These are phyloP conservation scores for Trichodelitschia bisporula DNA, from an alignment of 495 filamentous ascomycete species.

Conservation along the genomic window DNA sequence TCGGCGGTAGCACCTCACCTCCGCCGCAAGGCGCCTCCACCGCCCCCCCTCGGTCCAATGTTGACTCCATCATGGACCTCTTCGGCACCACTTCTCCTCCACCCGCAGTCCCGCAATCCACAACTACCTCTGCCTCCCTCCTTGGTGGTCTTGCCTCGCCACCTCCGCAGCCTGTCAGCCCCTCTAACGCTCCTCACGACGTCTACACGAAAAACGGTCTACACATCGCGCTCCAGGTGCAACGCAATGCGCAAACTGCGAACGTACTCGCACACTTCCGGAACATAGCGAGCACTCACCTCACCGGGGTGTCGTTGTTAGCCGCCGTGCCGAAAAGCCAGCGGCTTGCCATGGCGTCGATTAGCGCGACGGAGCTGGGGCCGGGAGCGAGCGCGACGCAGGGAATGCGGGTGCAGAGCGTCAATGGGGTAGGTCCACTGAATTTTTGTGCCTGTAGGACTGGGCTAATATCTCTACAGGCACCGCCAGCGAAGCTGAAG, in stretches of 20 bases:
- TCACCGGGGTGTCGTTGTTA: constrained; percentile 57
- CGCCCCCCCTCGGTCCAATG: constrained; percentile 26
- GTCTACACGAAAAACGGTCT: constrained; percentile 77
- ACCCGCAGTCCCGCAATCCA: constrained; percentile 13
- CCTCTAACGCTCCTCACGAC: constrained; percentile 22
- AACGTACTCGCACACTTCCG: constrained; percentile 66
- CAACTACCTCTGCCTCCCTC: constrained; percentile 1
- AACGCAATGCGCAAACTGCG: constrained; percentile 47
- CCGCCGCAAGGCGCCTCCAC: constrained; percentile 25
- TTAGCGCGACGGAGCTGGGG: constrained; percentile 52
- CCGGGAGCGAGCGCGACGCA: constrained; percentile 67
- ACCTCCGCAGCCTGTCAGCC: constrained; percentile 20
- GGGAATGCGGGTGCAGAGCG: constrained; percentile 56
- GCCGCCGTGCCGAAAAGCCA: constrained; percentile 92
- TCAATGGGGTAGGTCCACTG: constrained; percentile 54
- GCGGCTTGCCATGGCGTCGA: constrained; percentile 68
- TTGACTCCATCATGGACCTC: constrained; percentile 70
- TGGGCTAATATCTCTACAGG: constrained; percentile 13
- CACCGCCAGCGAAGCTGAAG: constrained; percentile 44
- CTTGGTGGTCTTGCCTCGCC: constrained; percentile 18
- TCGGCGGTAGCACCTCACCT: constrained; percentile 27
- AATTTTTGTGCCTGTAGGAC: constrained; percentile 1
- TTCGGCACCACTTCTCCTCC: constrained; percentile 25
- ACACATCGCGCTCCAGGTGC: constrained; percentile 51
- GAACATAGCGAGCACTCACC: constrained; percentile 37